phyloP scores from a whole-genome alignment of 768 basidiomycete species.

The Lactarius vividus region DNA sequence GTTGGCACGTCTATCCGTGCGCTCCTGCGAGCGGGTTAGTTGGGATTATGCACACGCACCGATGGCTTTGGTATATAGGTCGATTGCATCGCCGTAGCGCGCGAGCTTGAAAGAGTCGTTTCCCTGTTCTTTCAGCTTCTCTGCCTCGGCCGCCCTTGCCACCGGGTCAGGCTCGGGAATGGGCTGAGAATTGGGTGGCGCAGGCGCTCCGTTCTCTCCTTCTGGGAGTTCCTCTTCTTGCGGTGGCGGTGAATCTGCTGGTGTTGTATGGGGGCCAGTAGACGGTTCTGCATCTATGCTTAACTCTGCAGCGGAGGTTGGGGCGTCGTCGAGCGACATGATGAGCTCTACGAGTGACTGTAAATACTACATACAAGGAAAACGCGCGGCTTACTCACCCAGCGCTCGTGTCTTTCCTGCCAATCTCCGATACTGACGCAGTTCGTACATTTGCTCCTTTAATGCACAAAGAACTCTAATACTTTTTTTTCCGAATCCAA shows the following conservation, averaged over 20 bases:
- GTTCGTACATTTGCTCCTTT: no score
- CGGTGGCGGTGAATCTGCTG: slow-evolving; percentile 6
- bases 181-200: slow-evolving; percentile 3
- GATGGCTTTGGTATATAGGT: slow-evolving; percentile 73
- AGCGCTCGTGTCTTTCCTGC: background rate
- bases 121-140: slow-evolving; percentile 69
- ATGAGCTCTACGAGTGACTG: background rate
- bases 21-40: background rate
- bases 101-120: slow-evolving; percentile 71
- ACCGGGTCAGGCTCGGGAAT: slow-evolving; percentile 25
- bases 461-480: no score
- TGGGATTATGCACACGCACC: slow-evolving; percentile 38
- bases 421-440: no score
- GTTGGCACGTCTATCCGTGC: background rate
- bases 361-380: background rate
- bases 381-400: slow-evolving; percentile 19
- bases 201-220: background rate
- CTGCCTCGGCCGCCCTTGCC: slow-evolving; percentile 49
- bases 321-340: slow-evolving; percentile 12
- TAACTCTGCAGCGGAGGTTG: background rate
- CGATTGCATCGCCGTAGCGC: slow-evolving; percentile 65
- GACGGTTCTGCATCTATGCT: background rate
- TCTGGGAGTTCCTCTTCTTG: background rate
- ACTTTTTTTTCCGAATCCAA: background rate
- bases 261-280: background rate